phyloP scores from a whole-genome alignment of 306 rosid species.

The Malus orientalis region DNA sequence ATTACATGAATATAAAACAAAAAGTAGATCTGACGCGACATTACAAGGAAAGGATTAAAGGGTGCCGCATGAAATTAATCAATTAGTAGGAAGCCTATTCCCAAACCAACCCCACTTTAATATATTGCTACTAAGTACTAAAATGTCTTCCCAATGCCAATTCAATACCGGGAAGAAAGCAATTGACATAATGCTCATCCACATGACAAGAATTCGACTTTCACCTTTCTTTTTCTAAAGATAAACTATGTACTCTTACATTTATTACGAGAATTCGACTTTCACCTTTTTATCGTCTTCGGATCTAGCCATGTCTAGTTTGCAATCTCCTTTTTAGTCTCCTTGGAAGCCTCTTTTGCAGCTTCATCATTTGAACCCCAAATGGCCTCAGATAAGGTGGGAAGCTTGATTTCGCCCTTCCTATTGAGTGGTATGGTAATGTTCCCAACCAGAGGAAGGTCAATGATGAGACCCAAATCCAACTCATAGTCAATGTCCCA shows the following conservation, averaged over 20 bases:
- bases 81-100: too few species aligned
- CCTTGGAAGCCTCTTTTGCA: background rate
- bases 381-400: constrained; percentile 24
- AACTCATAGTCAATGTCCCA: constrained; percentile 85
- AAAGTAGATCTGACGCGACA: too few species aligned
- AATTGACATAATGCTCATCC: background rate
- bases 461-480: constrained; percentile 47
- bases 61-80: too few species aligned
- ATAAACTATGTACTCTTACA: background rate
- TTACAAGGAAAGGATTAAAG: too few species aligned
- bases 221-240: background rate
- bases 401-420: constrained; percentile 78
- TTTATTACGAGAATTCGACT: background rate
- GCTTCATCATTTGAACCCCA: background rate
- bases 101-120: too few species aligned
- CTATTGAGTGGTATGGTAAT: constrained; percentile 65
- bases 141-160: background rate
- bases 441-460: constrained; percentile 64
- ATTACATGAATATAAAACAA: too few species aligned
- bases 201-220: background rate
- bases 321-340: background rate
- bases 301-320: background rate
- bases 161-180: background rate
- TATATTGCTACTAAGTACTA: background rate
- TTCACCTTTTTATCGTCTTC: background rate